Evolutionary conservation across 805 yeast species (phyloP), one percentile per base, ranked within the genome.

Genomic region (Dipodascus geniculatus): DNA sequence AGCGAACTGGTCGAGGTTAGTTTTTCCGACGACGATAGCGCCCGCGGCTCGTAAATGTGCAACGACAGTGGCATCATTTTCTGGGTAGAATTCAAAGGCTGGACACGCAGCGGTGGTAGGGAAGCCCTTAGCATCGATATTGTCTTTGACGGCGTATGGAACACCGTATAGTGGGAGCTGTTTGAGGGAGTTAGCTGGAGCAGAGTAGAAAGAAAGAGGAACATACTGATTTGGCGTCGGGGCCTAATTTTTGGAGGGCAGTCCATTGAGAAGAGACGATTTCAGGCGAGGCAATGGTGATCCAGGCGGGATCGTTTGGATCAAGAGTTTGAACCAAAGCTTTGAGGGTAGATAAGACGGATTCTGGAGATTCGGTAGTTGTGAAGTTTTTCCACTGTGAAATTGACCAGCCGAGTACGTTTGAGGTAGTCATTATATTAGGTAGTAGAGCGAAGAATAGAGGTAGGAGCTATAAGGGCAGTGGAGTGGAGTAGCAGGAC

Each of bases 81-180:
- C 64, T 1, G 99, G 91, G 1, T 65, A 55, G 70, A 83, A 90
- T 8, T 79, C 74, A 64, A 76, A 91, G 0, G 93, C 76, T 0
- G 97, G 96, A 67, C 98, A 93, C 1, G 96, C 98, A 16, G 96
- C 98, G 1, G 99, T 91, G 9, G 99, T 93, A 28, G 79, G 74
- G 59, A 87, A 78, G 2, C 85, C 86, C 58, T 77, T 78, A 22
- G 79, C 97, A 65, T 91, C 98, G 56, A 91, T 93, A 68, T 93
- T 91, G 69, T 91, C 99, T 68, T 91, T 91, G 49, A 91, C 80
- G 16, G 96, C 99, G 48, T 88, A 78, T 0, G 99, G 99, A 2
- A 93, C 98, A 68, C 98, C 98, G 64, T 82, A 91, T 23, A 91
- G 75, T 16, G 88, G 87, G 16, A 67, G 60, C 6, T 58, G 57